phyloP scores from a whole-genome alignment of 2,329 filamentous ascomycete genomes.

The Blastomyces parvus region DNA sequence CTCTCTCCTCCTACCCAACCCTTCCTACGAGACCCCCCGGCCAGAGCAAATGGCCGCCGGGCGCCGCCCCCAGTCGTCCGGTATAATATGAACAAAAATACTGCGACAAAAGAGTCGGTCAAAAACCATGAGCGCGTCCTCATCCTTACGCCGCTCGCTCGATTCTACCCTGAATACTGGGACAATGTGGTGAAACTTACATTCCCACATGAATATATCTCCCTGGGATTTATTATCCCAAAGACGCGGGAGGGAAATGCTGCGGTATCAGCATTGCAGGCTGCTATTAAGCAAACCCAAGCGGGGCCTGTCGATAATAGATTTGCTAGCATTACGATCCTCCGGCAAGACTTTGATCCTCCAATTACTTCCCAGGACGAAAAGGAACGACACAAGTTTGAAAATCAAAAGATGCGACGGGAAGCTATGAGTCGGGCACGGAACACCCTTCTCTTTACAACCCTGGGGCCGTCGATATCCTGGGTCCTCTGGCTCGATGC shows the following conservation, averaged over 20 bases:
- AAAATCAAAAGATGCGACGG: constrained; percentile 76
- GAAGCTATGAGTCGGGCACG: constrained; percentile 88
- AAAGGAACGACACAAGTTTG: constrained; percentile 79
- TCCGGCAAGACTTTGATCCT: constrained; percentile 88
- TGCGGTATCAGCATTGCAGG: constrained; percentile 73
- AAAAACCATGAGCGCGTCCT: constrained; percentile 76
- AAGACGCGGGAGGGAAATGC: constrained; percentile 87
- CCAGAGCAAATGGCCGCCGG: constrained; percentile 38
- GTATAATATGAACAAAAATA: constrained; percentile 93
- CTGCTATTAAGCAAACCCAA: constrained; percentile 76
- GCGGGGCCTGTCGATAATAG: constrained; percentile 68
- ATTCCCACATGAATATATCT: constrained; percentile 92
- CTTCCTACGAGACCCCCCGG: constrained; percentile 56
- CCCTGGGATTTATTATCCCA: constrained; percentile 89
- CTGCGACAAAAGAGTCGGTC: constrained; percentile 65
- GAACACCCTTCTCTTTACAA: constrained; percentile 92
- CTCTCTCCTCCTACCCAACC: constrained; percentile 66
- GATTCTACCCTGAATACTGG: constrained; percentile 94
- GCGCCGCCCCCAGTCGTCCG: constrained; percentile 76
- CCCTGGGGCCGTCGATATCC: constrained; percentile 76
- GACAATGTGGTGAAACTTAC: constrained; percentile 73
- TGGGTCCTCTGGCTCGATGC: constrained; percentile 97
- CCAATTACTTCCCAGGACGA: constrained; percentile 74
- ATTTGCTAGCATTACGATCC: constrained; percentile 87
- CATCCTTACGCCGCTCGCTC: constrained; percentile 82